Evolutionary conservation across 2,329 filamentous ascomycete species (phyloP).

Genomic region (Scortechinia acanthostroma): DNA sequence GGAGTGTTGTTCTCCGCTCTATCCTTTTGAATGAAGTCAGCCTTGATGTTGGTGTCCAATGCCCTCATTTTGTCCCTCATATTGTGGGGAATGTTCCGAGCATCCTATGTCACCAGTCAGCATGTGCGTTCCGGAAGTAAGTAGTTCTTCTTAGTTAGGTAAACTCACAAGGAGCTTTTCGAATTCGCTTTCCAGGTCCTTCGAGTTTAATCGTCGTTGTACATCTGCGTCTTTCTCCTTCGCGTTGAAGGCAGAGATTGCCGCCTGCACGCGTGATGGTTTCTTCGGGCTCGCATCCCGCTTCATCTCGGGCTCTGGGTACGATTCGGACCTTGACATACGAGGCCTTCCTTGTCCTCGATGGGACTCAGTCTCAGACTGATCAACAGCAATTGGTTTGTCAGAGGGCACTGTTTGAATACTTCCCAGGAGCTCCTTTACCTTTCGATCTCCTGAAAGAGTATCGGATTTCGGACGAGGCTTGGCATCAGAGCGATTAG

Average conservation of each 20-base stretch:
- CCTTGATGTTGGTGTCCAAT: slow-evolving; percentile 58
- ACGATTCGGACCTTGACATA: slow-evolving; percentile 11
- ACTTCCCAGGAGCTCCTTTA: background rate
- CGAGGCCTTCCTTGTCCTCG: background rate
- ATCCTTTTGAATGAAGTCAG: slow-evolving; percentile 60
- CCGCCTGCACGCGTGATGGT: slow-evolving; percentile 2
- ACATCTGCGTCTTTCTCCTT: background rate
- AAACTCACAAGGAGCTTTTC: slow-evolving; percentile 1
- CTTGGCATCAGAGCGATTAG: background rate
- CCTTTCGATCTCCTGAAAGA: background rate
- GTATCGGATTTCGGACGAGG: background rate
- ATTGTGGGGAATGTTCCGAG: slow-evolving; percentile 58
- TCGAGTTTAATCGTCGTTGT: slow-evolving; percentile 29
- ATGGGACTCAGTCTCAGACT: background rate
- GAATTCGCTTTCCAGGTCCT: slow-evolving; percentile 35
- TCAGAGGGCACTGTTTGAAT: background rate
- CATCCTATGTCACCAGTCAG: slow-evolving; percentile 31
- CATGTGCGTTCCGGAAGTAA: slow-evolving; percentile 4
- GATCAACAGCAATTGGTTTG: background rate
- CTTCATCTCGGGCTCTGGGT: background rate
- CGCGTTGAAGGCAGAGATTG: background rate
- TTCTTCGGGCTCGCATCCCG: background rate
- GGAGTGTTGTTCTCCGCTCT: background rate
- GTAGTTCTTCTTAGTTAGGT: background rate
- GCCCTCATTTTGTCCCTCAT: slow-evolving; percentile 61